Base-by-base conservation (phyloP, 768 basidiomycete genomes). In the Lentinula aciculospora region DNA sequence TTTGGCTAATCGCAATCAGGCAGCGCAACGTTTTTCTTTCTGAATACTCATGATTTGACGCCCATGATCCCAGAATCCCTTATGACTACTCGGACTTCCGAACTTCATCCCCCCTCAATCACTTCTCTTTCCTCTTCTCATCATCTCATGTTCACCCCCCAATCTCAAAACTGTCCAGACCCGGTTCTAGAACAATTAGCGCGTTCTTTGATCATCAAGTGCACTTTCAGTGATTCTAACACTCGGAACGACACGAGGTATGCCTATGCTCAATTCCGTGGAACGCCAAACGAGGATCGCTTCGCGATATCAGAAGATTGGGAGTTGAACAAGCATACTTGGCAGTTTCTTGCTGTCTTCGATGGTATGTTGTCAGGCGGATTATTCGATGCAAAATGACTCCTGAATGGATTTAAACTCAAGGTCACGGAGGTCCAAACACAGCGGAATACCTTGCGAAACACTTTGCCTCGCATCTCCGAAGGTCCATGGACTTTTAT, bases 251-350 rank as follows among this genome's bases (percentile, higher is more conserved):
- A 36, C 5, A 4, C 23, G 32, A 13, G 10, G 4, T 17, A 23
- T 15, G 15, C n/a, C 13, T 53, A 7, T 3, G 51, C 51, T 21
- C 51, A 53, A 53, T 53, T 53, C 32, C 51, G 51, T 39, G 51
- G 51, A 37, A 53, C 51, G n/a, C 36, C 51, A 2, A 39, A 53
- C 36, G 51, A 53, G 51, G 36, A 53, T 39, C 51, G 51, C 31
- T 53, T 39, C 19, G 7, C 51, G 34, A 23, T 27, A 12, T 53
- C 51, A 21, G 51, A 53, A 37, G 51, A 53, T 6, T 53, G 51
- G 51, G 23, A 27, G 21, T 23, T 53, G 4, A 19, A n/a, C 4
- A 36, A 23, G 2, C 51, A 39, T 53, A 8, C 27, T 5, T 53
- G 51, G 51, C 36, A 53, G n/a, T 39, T 53, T 39, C 12, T 53